Percentiles rank a stretch among this genome's conserved stretches.
Evolutionary conservation across 139 green algal species (phyloP).

Genomic region (Ulvella scutata): DNA sequence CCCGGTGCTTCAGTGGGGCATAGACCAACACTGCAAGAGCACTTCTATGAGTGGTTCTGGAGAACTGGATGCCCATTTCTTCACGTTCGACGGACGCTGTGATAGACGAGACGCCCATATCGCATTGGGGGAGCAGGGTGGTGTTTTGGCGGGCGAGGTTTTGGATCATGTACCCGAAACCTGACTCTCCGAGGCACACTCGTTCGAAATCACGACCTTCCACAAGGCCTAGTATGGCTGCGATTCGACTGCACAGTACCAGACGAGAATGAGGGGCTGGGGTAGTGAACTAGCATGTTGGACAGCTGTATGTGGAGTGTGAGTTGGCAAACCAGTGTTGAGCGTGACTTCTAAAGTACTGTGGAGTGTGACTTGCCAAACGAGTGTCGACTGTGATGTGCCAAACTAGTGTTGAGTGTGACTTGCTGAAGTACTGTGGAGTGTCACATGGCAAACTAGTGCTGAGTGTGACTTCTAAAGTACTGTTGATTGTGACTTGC

Average conservation of each 20-base stretch:
- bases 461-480: too few species aligned
- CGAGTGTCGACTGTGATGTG: too few species aligned
- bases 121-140: not conserved
- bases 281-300: too few species aligned
- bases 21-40: not conserved
- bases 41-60: not conserved
- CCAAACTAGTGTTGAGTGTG: too few species aligned
- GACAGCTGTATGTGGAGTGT: too few species aligned
- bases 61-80: not conserved
- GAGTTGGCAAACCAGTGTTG: too few species aligned
- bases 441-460: too few species aligned
- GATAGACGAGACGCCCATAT: constrained; percentile 2
- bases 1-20: not conserved
- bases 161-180: constrained; percentile 1
- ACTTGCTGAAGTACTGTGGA: too few species aligned
- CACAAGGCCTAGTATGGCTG: not conserved
- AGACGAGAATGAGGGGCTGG: too few species aligned
- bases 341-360: too few species aligned
- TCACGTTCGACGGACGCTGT: not conserved
- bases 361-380: too few species aligned
- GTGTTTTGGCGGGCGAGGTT: not conserved
- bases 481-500: too few species aligned
- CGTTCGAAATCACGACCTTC: not conserved
- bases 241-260: not conserved
- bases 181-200: not conserved